Conservation (phyloP, 441 rosid genomes). For the Gossypium schwendimanii region DNA sequence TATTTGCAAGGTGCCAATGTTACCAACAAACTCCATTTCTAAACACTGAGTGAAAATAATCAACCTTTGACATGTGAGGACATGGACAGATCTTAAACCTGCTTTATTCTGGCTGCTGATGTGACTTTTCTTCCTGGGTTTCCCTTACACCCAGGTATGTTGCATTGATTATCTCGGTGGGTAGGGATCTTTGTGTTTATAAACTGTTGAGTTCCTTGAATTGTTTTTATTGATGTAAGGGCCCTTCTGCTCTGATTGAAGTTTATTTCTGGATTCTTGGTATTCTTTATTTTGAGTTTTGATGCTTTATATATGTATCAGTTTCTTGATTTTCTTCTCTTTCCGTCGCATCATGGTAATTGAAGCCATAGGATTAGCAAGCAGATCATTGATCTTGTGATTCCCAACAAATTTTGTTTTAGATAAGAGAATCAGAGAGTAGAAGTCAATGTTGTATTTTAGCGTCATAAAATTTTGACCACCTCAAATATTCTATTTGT, state of each 20-base stretch:
- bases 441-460: background rate
- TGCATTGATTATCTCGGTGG: background rate
- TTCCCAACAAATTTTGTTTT: background rate
- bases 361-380: background rate
- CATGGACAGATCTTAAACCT: background rate
- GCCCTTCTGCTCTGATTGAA: no score
- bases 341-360: background rate
- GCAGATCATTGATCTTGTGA: background rate
- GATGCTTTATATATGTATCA: background rate
- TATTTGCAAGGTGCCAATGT: background rate
- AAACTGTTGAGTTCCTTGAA: background rate
- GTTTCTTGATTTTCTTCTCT: background rate
- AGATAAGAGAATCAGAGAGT: background rate
- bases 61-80: background rate
- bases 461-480: background rate
- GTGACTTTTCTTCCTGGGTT: background rate
- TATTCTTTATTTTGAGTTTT: background rate
- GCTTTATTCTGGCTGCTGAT: background rate
- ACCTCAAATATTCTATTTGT: background rate
- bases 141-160: background rate
- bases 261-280: background rate
- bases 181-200: background rate
- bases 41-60: background rate
- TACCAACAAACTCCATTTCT: background rate
- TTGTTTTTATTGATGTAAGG: background rate